Evolutionary conservation across 192 early-diverging fungal species (phyloP), one percentile per base, ranked within the genome.

Genomic region (Spinellus fusiger): DNA sequence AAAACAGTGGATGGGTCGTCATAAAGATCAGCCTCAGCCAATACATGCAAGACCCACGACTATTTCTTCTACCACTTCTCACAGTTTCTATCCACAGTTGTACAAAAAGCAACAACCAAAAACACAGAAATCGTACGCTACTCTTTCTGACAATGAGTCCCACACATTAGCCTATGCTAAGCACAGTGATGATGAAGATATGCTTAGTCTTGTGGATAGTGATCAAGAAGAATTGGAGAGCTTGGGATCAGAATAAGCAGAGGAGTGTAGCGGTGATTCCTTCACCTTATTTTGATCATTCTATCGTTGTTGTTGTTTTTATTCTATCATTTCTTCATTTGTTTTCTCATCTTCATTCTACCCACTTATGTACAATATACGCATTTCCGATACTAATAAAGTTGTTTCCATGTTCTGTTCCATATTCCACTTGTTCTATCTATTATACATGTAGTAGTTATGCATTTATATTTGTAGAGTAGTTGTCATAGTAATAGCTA

Each of bases 1-100:
- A 25, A 80, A 81, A 59, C 60, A 78, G 47, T 65, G 73, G n/a
- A 71, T 70, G 1, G 65, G 53, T 20, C 50, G 59, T 26, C 65
- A 67, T n/a, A 25, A 47, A 22, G 46, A 60, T 5, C 32, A 10
- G 37, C 54, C 16, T 8, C 54, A 26, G 12, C 29, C 7, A 25
- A 50, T 50, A 22, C 31, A 26, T 22, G 44, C 25, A 60, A 60
- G 22, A 56, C 31, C 29, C 18, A 27, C 37, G 48, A 58, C 8
- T 18, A 28, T 15, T 40, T 23, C 44, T 9, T 31, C 8, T 29
- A 13, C 7, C 16, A 10, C 40, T 12, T 44, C 18, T 12, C 13
- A 44, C 40, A 44, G 15, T 29, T 15, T 13, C 29, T 25, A 35
- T 38, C 5, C 5, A 34, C 37, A 22, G 31, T 53, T 16, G 51